Conservation (phyloP, 2,329 filamentous ascomycete species). For the Trichoderma polysporum region DNA sequence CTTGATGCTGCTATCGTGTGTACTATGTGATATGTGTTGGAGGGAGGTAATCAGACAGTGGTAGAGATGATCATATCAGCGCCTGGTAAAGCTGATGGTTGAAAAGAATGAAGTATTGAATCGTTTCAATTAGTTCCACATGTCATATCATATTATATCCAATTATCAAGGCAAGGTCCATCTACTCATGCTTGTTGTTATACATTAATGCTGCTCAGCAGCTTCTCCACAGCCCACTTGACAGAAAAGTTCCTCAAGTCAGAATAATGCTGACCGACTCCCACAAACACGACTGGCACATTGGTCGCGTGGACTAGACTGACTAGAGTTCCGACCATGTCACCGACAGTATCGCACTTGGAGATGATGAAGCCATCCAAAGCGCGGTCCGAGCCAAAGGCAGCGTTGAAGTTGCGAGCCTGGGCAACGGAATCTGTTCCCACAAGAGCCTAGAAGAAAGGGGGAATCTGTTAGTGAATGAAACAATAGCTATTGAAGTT, state of each 20-base stretch:
- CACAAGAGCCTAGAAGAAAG: slow-evolving; percentile 66
- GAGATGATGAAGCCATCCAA: slow-evolving; percentile 98
- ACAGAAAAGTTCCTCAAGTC: slow-evolving; percentile 69
- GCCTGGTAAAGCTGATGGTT: too few species aligned
- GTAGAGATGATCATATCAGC: neutral
- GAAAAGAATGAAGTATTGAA: neutral
- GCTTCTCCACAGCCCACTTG: slow-evolving; percentile 67
- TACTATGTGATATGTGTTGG: neutral
- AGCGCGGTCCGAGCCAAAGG: slow-evolving; percentile 76
- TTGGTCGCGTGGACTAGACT: slow-evolving; percentile 97
- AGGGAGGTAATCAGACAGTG: neutral
- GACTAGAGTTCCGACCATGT: slow-evolving; percentile 94
- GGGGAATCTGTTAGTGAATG: neutral
- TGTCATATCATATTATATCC: slow-evolving; percentile 12
- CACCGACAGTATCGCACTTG: slow-evolving; percentile 98
- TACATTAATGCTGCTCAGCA: slow-evolving; percentile 51
- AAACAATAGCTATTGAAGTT: neutral
- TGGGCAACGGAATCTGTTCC: slow-evolving; percentile 95
- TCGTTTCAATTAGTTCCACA: neutral
- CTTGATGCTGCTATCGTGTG: neutral
- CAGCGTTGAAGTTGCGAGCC: slow-evolving; percentile 91
- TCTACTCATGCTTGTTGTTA: neutral
- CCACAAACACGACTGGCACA: slow-evolving; percentile 92
- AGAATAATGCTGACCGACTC: slow-evolving; percentile 67
- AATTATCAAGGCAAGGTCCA: neutral